A percentile compares a stretch with the other conserved stretches of the same genome.
Conservation (phyloP, 495 filamentous ascomycete genomes). For the Rhizodiscina lignyota region DNA sequence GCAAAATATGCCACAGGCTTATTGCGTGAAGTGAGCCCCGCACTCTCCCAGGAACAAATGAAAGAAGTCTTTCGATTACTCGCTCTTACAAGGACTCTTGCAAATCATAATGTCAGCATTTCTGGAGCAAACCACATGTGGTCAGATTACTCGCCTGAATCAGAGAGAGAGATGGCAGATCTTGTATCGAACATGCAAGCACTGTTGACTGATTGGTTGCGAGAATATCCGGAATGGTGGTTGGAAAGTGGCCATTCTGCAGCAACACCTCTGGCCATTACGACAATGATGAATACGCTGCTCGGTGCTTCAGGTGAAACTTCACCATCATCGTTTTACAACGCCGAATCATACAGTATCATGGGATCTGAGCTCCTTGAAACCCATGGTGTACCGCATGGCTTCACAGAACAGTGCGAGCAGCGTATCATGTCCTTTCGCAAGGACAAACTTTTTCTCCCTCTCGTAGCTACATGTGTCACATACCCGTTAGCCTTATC, state of each 20-base stretch:
- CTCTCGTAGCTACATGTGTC: not conserved
- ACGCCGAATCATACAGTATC: conserved; percentile 13
- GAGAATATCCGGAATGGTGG: conserved; percentile 7
- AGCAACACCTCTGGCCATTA: conserved; percentile 3
- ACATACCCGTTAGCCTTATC: conserved; percentile 30
- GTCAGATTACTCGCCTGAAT: conserved; percentile 26
- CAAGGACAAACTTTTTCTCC: no score
- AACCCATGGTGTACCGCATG: not conserved
- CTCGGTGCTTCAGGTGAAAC: conserved; percentile 4
- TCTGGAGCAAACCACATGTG: conserved; percentile 39
- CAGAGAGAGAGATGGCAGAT: conserved; percentile 42
- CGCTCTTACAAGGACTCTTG: conserved; percentile 37
- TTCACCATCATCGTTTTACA: conserved; percentile 16
- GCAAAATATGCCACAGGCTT: conserved; percentile 46
- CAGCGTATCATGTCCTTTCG: no score
- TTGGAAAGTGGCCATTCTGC: not conserved
- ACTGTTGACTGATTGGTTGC: conserved; percentile 33
- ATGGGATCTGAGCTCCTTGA: conserved; percentile 3
- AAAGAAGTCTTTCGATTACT: conserved; percentile 25
- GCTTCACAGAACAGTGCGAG: not conserved
- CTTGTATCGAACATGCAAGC: conserved; percentile 39
- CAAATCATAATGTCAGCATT: conserved; percentile 47
- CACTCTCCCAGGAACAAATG: conserved; percentile 5
- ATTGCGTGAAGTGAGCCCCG: conserved; percentile 20
- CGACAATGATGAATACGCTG: conserved; percentile 9